Evolutionary conservation across 2,329 filamentous ascomycete genomes (phyloP), one percentile per base, ranked within the genome.

Genomic region (Mycosphaerella sp.): DNA sequence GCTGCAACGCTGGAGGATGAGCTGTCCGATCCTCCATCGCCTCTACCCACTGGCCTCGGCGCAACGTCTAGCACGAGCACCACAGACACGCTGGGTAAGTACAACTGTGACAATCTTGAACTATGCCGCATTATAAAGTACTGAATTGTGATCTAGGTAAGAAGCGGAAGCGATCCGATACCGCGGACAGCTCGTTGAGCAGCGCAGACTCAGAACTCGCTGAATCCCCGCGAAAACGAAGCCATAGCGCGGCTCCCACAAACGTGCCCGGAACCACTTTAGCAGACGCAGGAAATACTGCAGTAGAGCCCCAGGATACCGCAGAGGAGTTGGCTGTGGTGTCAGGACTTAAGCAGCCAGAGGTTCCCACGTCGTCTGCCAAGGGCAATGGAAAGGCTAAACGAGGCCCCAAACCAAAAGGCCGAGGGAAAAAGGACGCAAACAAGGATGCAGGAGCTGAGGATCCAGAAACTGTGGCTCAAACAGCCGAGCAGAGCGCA

Each of bases 141-240:
- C 36, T 49, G 45, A 55, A 17, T 23, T 11, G 7, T 12, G 14
- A 23, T 11, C 21, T 58, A 65, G 67, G 66, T 42, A 64, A 64
- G 59, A 78, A 78, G 60, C 69, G 76, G 41, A 78, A 78, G 62
- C 69, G 76, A 51, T 67, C 73, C 48, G 71, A 70, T 48, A 66
- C 66, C 38, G 69, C 67, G 39, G 67, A 67, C 12, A 74, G 70
- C 58, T 68, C 71, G n/a, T 59, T 70, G 45, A 69, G 65, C 17
- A 67, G 66, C 53, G 67, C 69, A 17, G 66, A 66, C 23, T 67
- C 67, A 0, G 67, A 71, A 46, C 55, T 67, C 8, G 68, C 64
- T 17, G 68, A 67, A 49, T 70, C 62, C 40, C 64, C 69, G 11
- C 64, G 66, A 29, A 71, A 71, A 55, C 54, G 68, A 57, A 66